Evolutionary conservation across 768 basidiomycete genomes (phyloP).

Genomic region (Cyclocybe aegerita): DNA sequence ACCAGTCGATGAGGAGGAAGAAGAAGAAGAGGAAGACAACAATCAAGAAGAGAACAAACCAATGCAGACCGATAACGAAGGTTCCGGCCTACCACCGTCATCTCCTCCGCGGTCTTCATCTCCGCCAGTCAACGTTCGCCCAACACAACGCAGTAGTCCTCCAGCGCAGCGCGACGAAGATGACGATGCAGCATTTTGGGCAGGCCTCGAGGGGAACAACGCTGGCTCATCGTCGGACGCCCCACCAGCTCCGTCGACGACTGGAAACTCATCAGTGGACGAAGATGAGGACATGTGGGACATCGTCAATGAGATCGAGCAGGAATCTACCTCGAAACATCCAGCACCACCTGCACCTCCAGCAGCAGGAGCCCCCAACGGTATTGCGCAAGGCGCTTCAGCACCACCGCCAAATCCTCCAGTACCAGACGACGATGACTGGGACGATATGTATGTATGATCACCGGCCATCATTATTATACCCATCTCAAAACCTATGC

Average conservation of each 20-base stretch:
- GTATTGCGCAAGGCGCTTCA: neutral
- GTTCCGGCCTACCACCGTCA: conserved; percentile 9
- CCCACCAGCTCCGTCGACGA: conserved; percentile 17
- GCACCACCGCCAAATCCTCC: conserved; percentile 1
- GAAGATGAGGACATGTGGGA: conserved; percentile 76
- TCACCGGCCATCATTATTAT: conserved; percentile 4
- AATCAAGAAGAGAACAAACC: conserved; percentile 16
- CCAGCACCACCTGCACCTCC: conserved; percentile 10
- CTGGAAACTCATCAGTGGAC: conserved; percentile 25
- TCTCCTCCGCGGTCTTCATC: conserved; percentile 23
- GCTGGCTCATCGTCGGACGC: conserved; percentile 20
- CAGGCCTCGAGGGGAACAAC: conserved; percentile 54
- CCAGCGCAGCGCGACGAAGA: conserved; percentile 22
- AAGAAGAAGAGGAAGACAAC: conserved; percentile 13
- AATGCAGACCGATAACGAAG: conserved; percentile 11
- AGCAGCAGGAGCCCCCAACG: neutral
- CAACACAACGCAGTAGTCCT: conserved; percentile 1
- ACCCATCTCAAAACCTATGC: conserved; percentile 3
- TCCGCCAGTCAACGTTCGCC: conserved; percentile 12
- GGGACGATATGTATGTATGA: conserved; percentile 66
- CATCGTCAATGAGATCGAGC: conserved; percentile 56
- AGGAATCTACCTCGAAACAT: conserved; percentile 16
- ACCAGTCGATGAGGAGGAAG: conserved; percentile 20
- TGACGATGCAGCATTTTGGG: conserved; percentile 72
- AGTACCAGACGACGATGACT: conserved; percentile 46